Percentiles rank a stretch among this genome's conserved stretches.
Evolutionary conservation across 2,329 filamentous ascomycete genomes (phyloP).

Genomic region (Eutypa lata): DNA sequence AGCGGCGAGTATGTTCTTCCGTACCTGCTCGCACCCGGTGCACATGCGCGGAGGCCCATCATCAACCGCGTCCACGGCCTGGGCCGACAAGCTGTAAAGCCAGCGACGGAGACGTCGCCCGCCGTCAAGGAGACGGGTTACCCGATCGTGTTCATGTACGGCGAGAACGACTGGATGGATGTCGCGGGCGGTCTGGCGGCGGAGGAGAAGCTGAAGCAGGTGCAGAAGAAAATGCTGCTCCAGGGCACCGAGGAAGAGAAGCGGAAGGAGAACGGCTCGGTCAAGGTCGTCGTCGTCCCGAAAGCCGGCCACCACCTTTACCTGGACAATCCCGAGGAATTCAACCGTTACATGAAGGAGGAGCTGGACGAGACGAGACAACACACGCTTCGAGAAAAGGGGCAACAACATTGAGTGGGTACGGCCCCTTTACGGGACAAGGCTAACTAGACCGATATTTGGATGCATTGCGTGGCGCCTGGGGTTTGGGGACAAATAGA

Average conservation of each 20-base stretch:
- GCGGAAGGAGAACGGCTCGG: constrained; percentile 70
- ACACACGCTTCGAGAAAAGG: constrained; percentile 21
- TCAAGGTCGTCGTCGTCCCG: constrained; percentile 75
- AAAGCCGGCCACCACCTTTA: constrained; percentile 60
- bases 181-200: constrained; percentile 79
- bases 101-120: constrained; percentile 21
- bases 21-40: constrained; percentile 90
- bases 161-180: constrained; percentile 99
- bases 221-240: constrained; percentile 57
- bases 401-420: neutral
- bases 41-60: constrained; percentile 82
- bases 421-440: neutral
- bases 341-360: constrained; percentile 50
- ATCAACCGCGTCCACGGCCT: constrained; percentile 85
- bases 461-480: neutral
- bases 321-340: constrained; percentile 56
- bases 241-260: constrained; percentile 66
- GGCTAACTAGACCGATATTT: neutral
- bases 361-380: constrained; percentile 51
- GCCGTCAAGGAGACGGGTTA: constrained; percentile 58
- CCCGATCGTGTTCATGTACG: constrained; percentile 91
- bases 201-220: constrained; percentile 72
- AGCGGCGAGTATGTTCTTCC: constrained; percentile 91
- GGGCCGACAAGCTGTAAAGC: constrained; percentile 63
- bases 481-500: neutral